Evolutionary conservation across 106 monocot genomes (phyloP), one percentile per base, ranked within the genome.

Genomic region (Dioscorea dumetorum): DNA sequence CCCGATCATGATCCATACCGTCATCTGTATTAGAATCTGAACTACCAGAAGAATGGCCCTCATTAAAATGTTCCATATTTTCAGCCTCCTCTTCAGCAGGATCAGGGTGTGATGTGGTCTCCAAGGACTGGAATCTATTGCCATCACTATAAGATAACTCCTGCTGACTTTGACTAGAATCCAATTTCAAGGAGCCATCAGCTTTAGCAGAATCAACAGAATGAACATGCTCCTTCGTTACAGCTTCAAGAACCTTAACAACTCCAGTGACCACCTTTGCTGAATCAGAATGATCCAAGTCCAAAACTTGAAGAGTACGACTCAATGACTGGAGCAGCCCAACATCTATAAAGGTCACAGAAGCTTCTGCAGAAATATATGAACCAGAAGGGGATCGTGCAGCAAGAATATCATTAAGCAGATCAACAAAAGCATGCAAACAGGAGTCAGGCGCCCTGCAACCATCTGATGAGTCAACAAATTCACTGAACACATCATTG

Each of bases 261-360:
- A 99, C 79, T 24, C 87, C 93, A 60, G 81, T 90, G 48, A 85
- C 90, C 33, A 90, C 59, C 74, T 99, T 99, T 33, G 85, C 57
- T 66, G 99, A 93, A 66, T 99, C 93, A 62, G 85, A 18, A 79
- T 90, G 73, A 72, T 99, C 99, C 83, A 99, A 85, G 72, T 99
- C 99, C 53, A 99, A 51, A 51, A 85, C 84, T 64, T 87, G 78
- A 11, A 99, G 79, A 49, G 75, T 78, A 60, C 58, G 70, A 51
- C 87, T 93, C 48, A 99, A 34, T 21, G 90, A 81, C 14, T 62
- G 77, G 58, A 99, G 87, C 58, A 99, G 70, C 28, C 99, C 99
- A 79, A 85, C 93, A 79, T 99, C 93, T 65, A 93, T 87, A 71
- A 99, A 99, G n/a, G 99, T 90, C 9, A 80, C 75, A 20, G 99